These are phyloP conservation scores for Smittium culicis DNA, from an alignment of 371 early-diverging fungal species.

Conservation along the genomic window DNA sequence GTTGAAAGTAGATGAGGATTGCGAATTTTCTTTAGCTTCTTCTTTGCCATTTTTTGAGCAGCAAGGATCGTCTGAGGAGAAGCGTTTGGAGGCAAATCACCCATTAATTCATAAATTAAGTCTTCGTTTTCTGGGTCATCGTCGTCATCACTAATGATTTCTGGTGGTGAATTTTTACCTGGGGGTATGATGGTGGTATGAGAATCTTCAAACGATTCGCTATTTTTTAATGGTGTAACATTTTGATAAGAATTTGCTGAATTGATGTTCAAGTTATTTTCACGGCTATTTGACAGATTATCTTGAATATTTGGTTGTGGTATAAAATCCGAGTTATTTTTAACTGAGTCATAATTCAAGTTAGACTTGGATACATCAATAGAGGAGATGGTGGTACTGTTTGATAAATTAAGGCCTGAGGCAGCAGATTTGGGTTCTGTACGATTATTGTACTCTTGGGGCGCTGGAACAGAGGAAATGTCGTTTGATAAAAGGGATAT, in stretches of 20 bases:
- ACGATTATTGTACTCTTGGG: neutral
- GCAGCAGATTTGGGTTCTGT: neutral
- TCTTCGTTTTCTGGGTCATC: constrained; percentile 31
- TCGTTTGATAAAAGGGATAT: neutral
- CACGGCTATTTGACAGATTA: neutral
- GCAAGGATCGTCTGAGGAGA: neutral
- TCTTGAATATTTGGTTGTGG: neutral
- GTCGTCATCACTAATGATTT: constrained; percentile 28
- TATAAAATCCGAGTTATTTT: neutral
- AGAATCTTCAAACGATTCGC: constrained; percentile 11
- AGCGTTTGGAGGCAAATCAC: neutral
- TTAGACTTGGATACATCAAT: neutral
- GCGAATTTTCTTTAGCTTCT: neutral
- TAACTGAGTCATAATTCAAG: neutral
- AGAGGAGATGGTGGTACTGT: neutral
- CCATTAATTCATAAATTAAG: constrained; percentile 12
- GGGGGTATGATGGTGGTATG: constrained; percentile 27
- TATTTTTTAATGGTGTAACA: neutral
- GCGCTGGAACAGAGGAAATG: neutral
- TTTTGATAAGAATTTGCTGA: neutral
- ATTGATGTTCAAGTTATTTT: neutral
- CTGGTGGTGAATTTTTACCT: constrained; percentile 26
- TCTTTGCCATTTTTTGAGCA: neutral
- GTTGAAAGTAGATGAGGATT: neutral
- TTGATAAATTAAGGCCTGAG: too few relatives aligned